phyloP scores from a whole-genome alignment of 2,329 filamentous ascomycete genomes.

The Aspergillus amoenus region DNA sequence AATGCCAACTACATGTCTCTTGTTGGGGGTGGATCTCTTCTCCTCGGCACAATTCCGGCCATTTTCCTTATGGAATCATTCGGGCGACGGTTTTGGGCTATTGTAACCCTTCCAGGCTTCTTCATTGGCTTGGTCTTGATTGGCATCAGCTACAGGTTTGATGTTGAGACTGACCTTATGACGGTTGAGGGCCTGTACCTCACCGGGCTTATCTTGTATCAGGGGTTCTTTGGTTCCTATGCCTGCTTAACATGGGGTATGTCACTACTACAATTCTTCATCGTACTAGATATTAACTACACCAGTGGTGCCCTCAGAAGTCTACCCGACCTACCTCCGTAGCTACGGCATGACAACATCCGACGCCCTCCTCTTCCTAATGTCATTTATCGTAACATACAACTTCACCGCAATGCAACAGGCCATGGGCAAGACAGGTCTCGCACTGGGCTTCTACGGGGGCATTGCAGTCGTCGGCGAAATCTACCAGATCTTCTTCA shows the following conservation, averaged over 20 bases:
- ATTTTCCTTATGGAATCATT: slow-evolving; percentile 71
- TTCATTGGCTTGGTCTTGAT: slow-evolving; percentile 68
- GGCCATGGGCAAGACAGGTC: slow-evolving; percentile 65
- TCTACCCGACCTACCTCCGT: slow-evolving; percentile 71
- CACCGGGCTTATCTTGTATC: slow-evolving; percentile 60
- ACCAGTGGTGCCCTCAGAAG: slow-evolving; percentile 58
- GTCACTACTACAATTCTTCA: too few relatives aligned
- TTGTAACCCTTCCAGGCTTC: slow-evolving; percentile 69
- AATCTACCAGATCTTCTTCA: slow-evolving; percentile 72
- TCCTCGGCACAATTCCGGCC: slow-evolving; percentile 67
- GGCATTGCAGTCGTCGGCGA: slow-evolving; percentile 70
- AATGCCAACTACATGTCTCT: slow-evolving; percentile 72
- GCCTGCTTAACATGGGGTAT: slow-evolving; percentile 60
- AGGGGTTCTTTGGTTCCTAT: slow-evolving; percentile 67
- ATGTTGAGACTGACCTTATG: slow-evolving; percentile 45
- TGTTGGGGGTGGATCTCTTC: slow-evolving; percentile 66
- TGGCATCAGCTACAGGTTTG: slow-evolving; percentile 62
- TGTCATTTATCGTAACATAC: slow-evolving; percentile 72
- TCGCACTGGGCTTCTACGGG: slow-evolving; percentile 70
- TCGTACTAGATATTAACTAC: too few relatives aligned
- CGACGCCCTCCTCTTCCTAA: slow-evolving; percentile 67
- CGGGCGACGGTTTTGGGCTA: slow-evolving; percentile 73
- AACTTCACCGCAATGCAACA: slow-evolving; percentile 71
- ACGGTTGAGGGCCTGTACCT: slow-evolving; percentile 63
- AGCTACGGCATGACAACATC: slow-evolving; percentile 73